Base-by-base conservation (phyloP, 176 grass and related monocot species). In the Poa pratensis region DNA sequence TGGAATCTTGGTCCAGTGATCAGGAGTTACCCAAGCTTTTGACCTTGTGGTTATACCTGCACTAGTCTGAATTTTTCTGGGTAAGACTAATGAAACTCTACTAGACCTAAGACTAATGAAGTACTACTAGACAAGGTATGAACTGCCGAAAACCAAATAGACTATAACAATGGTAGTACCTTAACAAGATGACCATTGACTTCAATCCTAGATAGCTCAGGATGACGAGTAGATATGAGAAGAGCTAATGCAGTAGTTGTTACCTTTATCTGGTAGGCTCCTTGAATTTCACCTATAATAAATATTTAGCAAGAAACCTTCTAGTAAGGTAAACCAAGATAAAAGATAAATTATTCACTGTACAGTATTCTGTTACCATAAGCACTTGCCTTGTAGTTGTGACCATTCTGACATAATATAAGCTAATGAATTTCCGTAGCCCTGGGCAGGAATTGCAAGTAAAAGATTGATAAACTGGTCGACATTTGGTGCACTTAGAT, bases 321-420 rank as follows among this genome's bases (percentile, higher is more conserved):
- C 3, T 35, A 35, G 1, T 35, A 35, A 35, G 34, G 34, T 35
- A 35, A 35, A 35, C 34, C 3, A 35, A 35, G 34, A 35, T 35
- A 35, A 35, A 35, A 35, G 34, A 35, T 35, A 35, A 2, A 65
- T 58, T 67, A 68, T 80, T 84, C 45, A 45, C 16, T 8, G 34
- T 68, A 79, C 28, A 48, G 22, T 67, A 65, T 72, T 15, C 4
- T 83, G 19, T 64, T 28, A 4, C 77, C 77, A 28, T 37, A 52
- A 67, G 52, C 43, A 74, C 80, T 90, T 82, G 85, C 96, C 89
- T 88, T 98, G 96, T 60, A 95, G 64, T 37, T 90, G 91, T 79
- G 96, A 94, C 96, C 96, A 98, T 86, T 94, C 91, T 43, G 88
- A 92, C 96, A 98, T 98, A 18, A 98, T 89, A 90, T 89, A 95